Evolutionary conservation across 805 yeast genomes (phyloP), one percentile per base, ranked within the genome.

Genomic region (Suhomyces sp.): DNA sequence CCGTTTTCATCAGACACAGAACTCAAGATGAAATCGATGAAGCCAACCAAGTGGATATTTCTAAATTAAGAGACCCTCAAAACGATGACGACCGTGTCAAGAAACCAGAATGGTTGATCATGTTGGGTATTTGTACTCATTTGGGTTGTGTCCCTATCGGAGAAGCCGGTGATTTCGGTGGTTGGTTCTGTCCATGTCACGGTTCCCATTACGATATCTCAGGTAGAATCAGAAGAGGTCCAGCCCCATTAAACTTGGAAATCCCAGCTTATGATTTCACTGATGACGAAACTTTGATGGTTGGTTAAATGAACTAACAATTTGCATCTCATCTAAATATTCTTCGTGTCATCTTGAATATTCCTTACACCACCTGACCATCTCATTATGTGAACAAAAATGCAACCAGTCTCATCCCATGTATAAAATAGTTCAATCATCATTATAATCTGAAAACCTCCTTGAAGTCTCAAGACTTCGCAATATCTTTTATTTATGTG

Each of bases 111-210:
- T 93, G 98, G 98, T 80, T 93, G 63, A 78, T 93, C 66, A 93
- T 93, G 99, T 70, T 93, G 72, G 99, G 99, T 74, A 91, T 93
- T 67, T 93, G 99, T 78, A 93, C 99, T 51, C 99, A 93, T 69
- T 82, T 93, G 77, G 99, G 99, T 68, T 93, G 99, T 83, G 99
- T 93, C 45, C 99, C 99, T 53, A 93, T 93, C 60, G 99, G 99
- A 65, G 98, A 93, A 75, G 83, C 97, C 51, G 99, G 99, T 73
- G 99, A 93, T 70, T 93, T 79, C 56, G 98, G 97, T 66, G 99
- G 99, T 66, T 93, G 99, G 99, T 93, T 93, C 91, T 93, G 98
- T 72, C 98, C 99, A 50, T 93, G 98, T 77, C 99, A 95, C 78
- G 99, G 98, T 79, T 91, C 98, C 63, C 98, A 95, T 71, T 93